Evolutionary conservation across 192 early-diverging fungal species (phyloP).

Genomic region (Backusella sp.): DNA sequence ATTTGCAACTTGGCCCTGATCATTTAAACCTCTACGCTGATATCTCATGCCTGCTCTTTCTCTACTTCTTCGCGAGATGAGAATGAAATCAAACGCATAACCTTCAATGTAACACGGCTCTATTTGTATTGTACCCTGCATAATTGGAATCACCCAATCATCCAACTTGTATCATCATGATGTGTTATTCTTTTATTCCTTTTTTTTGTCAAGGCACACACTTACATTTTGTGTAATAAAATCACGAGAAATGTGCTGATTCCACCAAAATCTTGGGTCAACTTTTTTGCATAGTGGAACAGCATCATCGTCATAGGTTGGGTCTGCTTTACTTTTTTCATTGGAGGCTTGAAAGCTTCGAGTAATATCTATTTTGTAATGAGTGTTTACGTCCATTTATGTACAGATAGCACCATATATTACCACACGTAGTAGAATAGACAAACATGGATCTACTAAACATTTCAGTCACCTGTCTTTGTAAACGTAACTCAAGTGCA

Average conservation of each 20-base stretch:
- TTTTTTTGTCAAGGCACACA: background rate
- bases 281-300: constrained; percentile 21
- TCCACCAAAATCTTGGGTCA: constrained; percentile 60
- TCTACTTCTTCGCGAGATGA: constrained; percentile 66
- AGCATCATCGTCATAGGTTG: background rate
- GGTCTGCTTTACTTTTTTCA: constrained; percentile 30
- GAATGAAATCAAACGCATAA: constrained; percentile 58
- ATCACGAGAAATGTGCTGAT: constrained; percentile 45
- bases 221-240: constrained; percentile 47
- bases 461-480: constrained; percentile 45
- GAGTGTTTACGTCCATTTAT: too few relatives aligned
- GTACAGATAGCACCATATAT: background rate
- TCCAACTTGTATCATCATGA: constrained; percentile 36
- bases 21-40: constrained; percentile 87
- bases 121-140: constrained; percentile 71
- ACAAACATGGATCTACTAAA: constrained; percentile 47
- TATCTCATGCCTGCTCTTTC: constrained; percentile 77
- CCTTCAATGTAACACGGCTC: constrained; percentile 61
- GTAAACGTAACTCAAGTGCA: constrained; percentile 44
- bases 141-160: constrained; percentile 56
- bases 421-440: constrained; percentile 49
- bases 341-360: constrained; percentile 37
- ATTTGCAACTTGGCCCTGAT: constrained; percentile 86
- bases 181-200: background rate
- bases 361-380: constrained; percentile 39